These are phyloP conservation scores for Phaffomyces opuntiae DNA, from an alignment of 805 yeast genomes.

Conservation along the genomic window DNA sequence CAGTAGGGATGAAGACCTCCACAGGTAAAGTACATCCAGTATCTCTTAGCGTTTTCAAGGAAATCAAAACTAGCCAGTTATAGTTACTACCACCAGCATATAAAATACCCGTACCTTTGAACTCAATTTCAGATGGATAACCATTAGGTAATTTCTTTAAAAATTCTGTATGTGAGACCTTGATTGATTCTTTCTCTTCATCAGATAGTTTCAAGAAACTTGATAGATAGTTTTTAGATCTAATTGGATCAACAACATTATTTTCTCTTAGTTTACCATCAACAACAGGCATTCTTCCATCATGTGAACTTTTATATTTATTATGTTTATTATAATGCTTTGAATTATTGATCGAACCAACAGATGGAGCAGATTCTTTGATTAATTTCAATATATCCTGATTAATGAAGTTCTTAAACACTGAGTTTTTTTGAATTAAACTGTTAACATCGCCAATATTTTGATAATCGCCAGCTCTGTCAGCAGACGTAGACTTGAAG, in stretches of 20 bases:
- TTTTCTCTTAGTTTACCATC: conserved; percentile 22
- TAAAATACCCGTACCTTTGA: conserved; percentile 55
- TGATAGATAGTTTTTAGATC: conserved; percentile 18
- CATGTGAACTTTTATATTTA: conserved; percentile 8
- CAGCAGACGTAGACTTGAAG: no score
- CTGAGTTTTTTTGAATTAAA: conserved; percentile 5
- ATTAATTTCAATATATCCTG: conserved; percentile 11
- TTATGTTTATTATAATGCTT: conserved; percentile 19
- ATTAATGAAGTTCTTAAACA: conserved; percentile 15
- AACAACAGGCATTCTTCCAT: conserved; percentile 18
- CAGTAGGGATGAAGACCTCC: conserved; percentile 72
- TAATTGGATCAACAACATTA: conserved; percentile 17
- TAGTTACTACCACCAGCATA: conserved; percentile 72
- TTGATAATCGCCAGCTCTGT: no score
- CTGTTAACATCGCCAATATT: conserved; percentile 6
- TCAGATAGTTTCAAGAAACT: conserved; percentile 13
- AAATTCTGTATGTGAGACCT: conserved; percentile 16
- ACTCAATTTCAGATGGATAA: conserved; percentile 30
- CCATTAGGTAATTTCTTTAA: conserved; percentile 31
- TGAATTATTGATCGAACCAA: conserved; percentile 16
- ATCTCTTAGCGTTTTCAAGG: conserved; percentile 49
- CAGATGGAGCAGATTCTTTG: conserved; percentile 12
- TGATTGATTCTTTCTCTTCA: conserved; percentile 12
- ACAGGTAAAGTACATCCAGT: conserved; percentile 67
- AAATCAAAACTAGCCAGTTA: conserved; percentile 53